Evolutionary conservation across 2,329 filamentous ascomycete genomes (phyloP).

Genomic region (Alternaria ventricosa): DNA sequence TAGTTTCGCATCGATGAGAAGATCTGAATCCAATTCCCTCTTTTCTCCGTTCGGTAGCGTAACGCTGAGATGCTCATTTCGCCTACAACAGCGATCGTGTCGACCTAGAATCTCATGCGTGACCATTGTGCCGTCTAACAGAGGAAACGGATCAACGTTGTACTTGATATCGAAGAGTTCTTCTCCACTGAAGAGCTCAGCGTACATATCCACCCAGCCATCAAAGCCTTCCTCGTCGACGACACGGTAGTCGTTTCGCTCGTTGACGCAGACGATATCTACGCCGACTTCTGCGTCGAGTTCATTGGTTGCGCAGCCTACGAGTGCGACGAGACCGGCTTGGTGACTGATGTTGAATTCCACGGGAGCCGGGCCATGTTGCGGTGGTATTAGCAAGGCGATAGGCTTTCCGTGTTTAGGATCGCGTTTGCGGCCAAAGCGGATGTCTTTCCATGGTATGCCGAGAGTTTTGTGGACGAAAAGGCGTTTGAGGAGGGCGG

Average conservation of each 20-base stretch:
- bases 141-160: constrained; percentile 52
- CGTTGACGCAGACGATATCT: constrained; percentile 77
- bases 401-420: constrained; percentile 60
- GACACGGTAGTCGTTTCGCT: constrained; percentile 68
- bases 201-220: constrained; percentile 73
- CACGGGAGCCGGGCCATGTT: constrained; percentile 44
- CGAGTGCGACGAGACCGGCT: constrained; percentile 73
- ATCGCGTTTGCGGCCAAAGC: constrained; percentile 61
- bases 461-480: constrained; percentile 66
- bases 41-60: constrained; percentile 46
- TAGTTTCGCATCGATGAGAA: constrained; percentile 66
- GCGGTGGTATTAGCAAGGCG: constrained; percentile 47
- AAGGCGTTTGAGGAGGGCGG: constrained; percentile 75
- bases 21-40: constrained; percentile 50
- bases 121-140: constrained; percentile 54
- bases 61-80: constrained; percentile 48
- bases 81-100: constrained; percentile 51
- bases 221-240: constrained; percentile 69
- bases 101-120: constrained; percentile 51
- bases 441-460: constrained; percentile 67
- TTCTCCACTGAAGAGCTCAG: constrained; percentile 69
- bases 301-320: constrained; percentile 52
- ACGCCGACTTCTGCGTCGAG: constrained; percentile 65
- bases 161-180: constrained; percentile 70
- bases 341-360: constrained; percentile 84